phyloP scores from a whole-genome alignment of 176 grass and related monocot genomes.

The Zoysia pacifica region DNA sequence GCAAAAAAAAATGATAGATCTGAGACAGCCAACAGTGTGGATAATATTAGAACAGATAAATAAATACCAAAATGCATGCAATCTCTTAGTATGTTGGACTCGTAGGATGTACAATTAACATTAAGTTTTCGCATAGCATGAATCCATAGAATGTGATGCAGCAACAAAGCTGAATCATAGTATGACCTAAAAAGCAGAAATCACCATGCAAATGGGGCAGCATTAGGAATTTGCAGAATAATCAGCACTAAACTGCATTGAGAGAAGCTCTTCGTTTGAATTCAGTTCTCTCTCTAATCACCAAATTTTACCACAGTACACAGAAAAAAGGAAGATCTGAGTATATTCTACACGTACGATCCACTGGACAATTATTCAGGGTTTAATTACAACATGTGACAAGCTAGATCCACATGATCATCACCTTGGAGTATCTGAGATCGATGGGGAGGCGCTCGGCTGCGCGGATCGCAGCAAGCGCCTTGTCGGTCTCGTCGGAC shows the following conservation, averaged over 20 bases:
- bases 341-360: slow-evolving; percentile 1
- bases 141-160: neutral
- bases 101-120: no score
- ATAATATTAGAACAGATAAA: neutral
- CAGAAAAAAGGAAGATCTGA: slow-evolving; percentile 21
- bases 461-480: slow-evolving; percentile 66
- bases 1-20: neutral
- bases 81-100: neutral
- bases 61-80: neutral
- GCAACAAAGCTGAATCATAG: neutral
- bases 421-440: slow-evolving; percentile 77
- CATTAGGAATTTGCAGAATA: slow-evolving; percentile 1
- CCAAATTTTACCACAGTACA: neutral
- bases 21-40: neutral
- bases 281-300: neutral
- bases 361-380: neutral
- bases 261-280: neutral
- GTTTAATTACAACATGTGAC: neutral
- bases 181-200: slow-evolving; percentile 1
- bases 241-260: neutral
- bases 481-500: slow-evolving; percentile 69
- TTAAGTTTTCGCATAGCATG: neutral
- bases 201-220: neutral
- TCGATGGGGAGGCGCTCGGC: slow-evolving; percentile 69
- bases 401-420: neutral